Evolutionary conservation across 805 yeast genomes (phyloP), one percentile per base, ranked within the genome.

Genomic region (Starmera amethionina): DNA sequence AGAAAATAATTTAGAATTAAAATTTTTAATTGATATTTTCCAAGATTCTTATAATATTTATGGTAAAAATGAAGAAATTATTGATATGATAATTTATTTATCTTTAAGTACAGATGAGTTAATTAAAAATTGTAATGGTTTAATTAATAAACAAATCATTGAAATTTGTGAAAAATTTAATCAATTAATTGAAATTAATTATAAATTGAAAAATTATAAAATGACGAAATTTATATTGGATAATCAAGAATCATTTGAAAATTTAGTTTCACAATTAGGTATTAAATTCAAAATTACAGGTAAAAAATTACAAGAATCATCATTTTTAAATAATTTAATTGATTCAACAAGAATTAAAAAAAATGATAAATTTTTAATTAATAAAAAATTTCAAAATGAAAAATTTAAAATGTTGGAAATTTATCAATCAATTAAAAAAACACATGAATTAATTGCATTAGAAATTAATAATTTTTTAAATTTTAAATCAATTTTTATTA

Each of bases 391-490:
- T 37, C 53, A 65, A 5, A 70, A 65, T n/a, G 58, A 65, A 18
- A 65, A 70, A 37, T 55, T 59, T 29, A 63, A 62, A 33, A 55
- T 81, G 34, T 48, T 65, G 44, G 61, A 55, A 10, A 47, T 79
- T 35, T 73, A 70, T 44, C 44, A 52, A 15, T 75, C 68, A 4
- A 67, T 82, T 19, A 74, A 68, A 40, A 44, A 47, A 19, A 68
- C 62, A n/a, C 84, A 82, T 55, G 90, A 82, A 49, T 48, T 56
- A 2, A 47, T 81, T 4, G 88, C 89, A 1, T 70, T 75, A 38
- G 82, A 79, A 53, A 62, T 80, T 15, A 78, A 79, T 39, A 73
- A 70, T 38, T 79, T 73, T 44, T 59, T 81, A 47, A 65, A 63
- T 39, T 77, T 71, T 57, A 73, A 73, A 48, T 56, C 70, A 3